A percentile compares a stretch with the other conserved stretches of the same genome.
phyloP scores from a whole-genome alignment of 2,329 filamentous ascomycete genomes.

The Ambrosiella xylebori region DNA sequence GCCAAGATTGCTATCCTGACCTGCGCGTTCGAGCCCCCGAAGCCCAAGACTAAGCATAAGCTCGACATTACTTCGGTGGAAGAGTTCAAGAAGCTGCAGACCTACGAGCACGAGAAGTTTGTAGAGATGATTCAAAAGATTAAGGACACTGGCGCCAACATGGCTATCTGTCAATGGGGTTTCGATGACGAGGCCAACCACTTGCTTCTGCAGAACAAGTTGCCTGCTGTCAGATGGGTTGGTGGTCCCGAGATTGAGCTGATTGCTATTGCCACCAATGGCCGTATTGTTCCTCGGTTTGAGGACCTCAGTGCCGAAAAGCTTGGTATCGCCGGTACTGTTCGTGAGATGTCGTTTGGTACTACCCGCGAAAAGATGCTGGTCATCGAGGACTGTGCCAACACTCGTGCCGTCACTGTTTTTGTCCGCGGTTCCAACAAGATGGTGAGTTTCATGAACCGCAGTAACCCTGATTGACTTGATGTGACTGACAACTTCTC shows the following conservation, averaged over 20 bases:
- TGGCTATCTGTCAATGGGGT: conserved; percentile 98
- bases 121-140: conserved; percentile 97
- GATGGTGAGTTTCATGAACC: conserved; percentile 50
- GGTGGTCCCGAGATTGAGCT: conserved; percentile 95
- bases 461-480: not conserved
- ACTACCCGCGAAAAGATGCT: conserved; percentile 99
- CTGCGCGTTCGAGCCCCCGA: conserved; percentile 94
- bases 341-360: conserved; percentile 89
- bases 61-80: conserved; percentile 93
- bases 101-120: conserved; percentile 91
- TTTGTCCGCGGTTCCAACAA: conserved; percentile 98
- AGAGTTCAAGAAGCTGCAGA: conserved; percentile 95
- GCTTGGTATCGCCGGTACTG: conserved; percentile 74
- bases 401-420: conserved; percentile 86
- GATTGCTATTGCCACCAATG: conserved; percentile 96
- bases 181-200: conserved; percentile 99
- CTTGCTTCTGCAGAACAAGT: conserved; percentile 82
- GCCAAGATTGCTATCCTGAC: conserved; percentile 96
- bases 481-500: not conserved
- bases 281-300: conserved; percentile 90
- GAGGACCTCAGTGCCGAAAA: conserved; percentile 86
- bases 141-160: conserved; percentile 90
- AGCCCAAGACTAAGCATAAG: conserved; percentile 99
- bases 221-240: conserved; percentile 94
- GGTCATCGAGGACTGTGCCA: conserved; percentile 97